These are phyloP conservation scores for Amylocarpus encephaloides DNA, from an alignment of 2,329 filamentous ascomycete species.

Conservation along the genomic window DNA sequence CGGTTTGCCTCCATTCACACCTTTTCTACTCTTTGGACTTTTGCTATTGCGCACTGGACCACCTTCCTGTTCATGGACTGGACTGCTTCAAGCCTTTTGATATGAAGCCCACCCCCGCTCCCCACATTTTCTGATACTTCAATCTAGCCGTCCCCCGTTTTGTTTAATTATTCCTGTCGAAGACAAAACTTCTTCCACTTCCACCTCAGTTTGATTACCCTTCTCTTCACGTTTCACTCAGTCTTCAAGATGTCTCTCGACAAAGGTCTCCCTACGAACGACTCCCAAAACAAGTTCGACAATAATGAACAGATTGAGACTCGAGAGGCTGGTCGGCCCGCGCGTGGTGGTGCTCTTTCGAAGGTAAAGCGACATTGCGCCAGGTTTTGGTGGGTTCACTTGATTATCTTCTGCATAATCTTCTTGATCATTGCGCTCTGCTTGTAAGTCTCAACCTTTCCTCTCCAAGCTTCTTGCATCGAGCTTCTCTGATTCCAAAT, in stretches of 20 bases:
- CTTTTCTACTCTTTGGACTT: not conserved
- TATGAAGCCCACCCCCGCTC: constrained; percentile 13
- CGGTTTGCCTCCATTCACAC: constrained; percentile 14
- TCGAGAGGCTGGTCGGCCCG: not conserved
- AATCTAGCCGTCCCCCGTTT: not conserved
- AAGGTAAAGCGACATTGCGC: constrained; percentile 29
- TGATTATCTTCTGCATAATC: constrained; percentile 44
- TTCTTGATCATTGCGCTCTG: constrained; percentile 49
- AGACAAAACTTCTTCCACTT: constrained; percentile 4
- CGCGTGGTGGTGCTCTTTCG: constrained; percentile 9
- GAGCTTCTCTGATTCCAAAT: not conserved
- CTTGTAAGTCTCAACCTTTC: constrained; percentile 39
- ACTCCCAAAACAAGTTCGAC: constrained; percentile 10
- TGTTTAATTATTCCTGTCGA: constrained; percentile 7
- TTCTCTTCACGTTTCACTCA: not conserved
- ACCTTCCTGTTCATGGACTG: not conserved
- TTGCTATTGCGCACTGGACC: not conserved
- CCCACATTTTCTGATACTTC: constrained; percentile 4
- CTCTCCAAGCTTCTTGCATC: not conserved
- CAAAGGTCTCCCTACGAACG: not conserved
- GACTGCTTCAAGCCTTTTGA: constrained; percentile 12
- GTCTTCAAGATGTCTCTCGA: not conserved
- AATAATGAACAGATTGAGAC: constrained; percentile 13
- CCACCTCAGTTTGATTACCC: not conserved
- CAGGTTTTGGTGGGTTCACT: constrained; percentile 48